A percentile compares a stretch with the other conserved stretches of the same genome.
Evolutionary conservation across 1,139 yeast genomes (phyloP).

Genomic region (Candida frijolesensis): DNA sequence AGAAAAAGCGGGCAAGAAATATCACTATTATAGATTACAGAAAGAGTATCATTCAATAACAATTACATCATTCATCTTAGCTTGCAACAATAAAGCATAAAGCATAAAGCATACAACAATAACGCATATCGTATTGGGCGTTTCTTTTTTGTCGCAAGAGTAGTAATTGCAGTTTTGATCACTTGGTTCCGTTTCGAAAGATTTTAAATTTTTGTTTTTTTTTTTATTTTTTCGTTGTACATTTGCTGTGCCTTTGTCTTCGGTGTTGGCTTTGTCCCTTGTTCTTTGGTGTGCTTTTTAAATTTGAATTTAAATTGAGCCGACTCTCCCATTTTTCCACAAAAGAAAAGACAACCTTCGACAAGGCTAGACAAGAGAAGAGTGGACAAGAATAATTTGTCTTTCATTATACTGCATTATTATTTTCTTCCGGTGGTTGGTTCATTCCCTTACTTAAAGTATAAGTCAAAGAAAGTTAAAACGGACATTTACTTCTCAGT

Average conservation of each 20-base stretch:
- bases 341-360: background rate
- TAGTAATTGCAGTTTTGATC: too few species aligned
- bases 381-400: background rate
- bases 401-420: background rate
- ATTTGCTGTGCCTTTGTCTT: background rate
- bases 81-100: too few species aligned
- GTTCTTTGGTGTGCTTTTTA: background rate
- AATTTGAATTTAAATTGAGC: background rate
- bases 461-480: background rate
- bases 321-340: conserved; percentile 1
- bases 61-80: too few species aligned
- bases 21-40: too few species aligned
- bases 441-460: too few species aligned
- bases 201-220: too few species aligned
- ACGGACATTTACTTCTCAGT: conserved; percentile 1
- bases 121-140: too few species aligned
- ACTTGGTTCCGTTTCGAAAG: background rate
- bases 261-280: background rate
- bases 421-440: background rate
- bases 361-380: background rate
- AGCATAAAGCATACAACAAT: too few species aligned
- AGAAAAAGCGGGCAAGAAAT: too few species aligned
- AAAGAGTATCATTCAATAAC: too few species aligned
- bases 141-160: too few species aligned
- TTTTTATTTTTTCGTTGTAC: too few species aligned